Evolutionary conservation across 192 early-diverging fungal genomes (phyloP), one percentile per base, ranked within the genome.

Genomic region (Dissophora globulifera): DNA sequence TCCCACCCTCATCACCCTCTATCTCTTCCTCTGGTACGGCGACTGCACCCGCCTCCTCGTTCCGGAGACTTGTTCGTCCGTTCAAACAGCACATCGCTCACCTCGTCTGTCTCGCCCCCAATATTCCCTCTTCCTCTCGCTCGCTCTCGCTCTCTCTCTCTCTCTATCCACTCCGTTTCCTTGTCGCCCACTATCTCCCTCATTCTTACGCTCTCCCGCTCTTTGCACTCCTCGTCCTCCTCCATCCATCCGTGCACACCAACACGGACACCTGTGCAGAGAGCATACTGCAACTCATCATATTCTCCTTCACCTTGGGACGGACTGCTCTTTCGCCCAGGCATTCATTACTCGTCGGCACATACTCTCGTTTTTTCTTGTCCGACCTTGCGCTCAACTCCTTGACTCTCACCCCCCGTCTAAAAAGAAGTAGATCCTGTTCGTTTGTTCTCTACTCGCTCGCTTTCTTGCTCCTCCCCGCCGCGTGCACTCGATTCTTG

Each of bases 321-420:
- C 38, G 43, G 57, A 59, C 57, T 59, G 57, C 57, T 59, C 41
- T 59, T 59, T 56, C 30, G 22, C 41, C 12, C 3, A 11, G 2
- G 11, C 53, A 13, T 40, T 10, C 16, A 41, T 38, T 42, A 23
- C 54, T 41, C n/a, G n/a, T 26, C 26, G 27, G 9, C 54, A 22
- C 9, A 1, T 40, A 20, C 51, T n/a, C 30, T n/a, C n/a, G n/a
- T n/a, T 19, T 11, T 56, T 11, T 22, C 38, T 26, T 23, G 20
- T 56, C 23, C 54, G 12, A 17, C 54, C 23, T 41, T 11, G 25
- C 40, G n/a, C 22, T 23, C 17, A 19, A 23, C 20, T 11, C 11
- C 54, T 0, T 29, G 1, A 17, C 32, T 17, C 26, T n/a, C 5
- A 27, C 54, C 35, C 13, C 35, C 13, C 35, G 35, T 38, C 35